Percentiles rank a stretch among this genome's conserved stretches.
These are phyloP conservation scores for Sutorius australiensis DNA, from an alignment of 768 basidiomycete species.

Conservation along the genomic window DNA sequence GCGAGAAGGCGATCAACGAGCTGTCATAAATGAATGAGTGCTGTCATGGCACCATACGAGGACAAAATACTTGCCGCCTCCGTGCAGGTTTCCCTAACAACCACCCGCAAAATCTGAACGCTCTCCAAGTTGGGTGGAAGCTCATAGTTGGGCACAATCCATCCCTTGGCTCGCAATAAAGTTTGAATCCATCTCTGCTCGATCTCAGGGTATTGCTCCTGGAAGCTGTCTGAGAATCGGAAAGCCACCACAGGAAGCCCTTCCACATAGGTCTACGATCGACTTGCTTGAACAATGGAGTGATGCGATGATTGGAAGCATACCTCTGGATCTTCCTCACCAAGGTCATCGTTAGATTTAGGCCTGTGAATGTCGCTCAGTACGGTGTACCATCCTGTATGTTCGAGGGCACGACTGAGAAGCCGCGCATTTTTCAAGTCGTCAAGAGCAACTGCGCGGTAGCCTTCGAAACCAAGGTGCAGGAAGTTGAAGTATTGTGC, in stretches of 20 bases:
- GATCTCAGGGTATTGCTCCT: conserved; percentile 48
- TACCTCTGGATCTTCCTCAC: conserved; percentile 61
- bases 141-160: conserved; percentile 62
- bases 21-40: conserved; percentile 33
- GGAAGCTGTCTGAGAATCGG: conserved; percentile 53
- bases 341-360: conserved; percentile 28
- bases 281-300: background rate
- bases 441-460: conserved; percentile 42
- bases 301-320: conserved; percentile 3
- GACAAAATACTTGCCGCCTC: conserved; percentile 40
- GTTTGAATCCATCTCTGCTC: conserved; percentile 58
- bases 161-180: conserved; percentile 44
- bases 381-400: conserved; percentile 48
- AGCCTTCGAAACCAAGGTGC: conserved; percentile 57
- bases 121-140: conserved; percentile 49
- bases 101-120: conserved; percentile 59
- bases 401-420: conserved; percentile 61
- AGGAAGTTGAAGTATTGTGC: conserved; percentile 63
- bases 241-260: conserved; percentile 54
- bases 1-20: conserved; percentile 60
- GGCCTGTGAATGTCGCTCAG: conserved; percentile 54
- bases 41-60: conserved; percentile 20
- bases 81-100: conserved; percentile 53
- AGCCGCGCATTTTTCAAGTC: conserved; percentile 61
- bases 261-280: conserved; percentile 40